Conservation (phyloP, 1,284 basidiomycete genomes). For the Butyriboletus appendiculatus region DNA sequence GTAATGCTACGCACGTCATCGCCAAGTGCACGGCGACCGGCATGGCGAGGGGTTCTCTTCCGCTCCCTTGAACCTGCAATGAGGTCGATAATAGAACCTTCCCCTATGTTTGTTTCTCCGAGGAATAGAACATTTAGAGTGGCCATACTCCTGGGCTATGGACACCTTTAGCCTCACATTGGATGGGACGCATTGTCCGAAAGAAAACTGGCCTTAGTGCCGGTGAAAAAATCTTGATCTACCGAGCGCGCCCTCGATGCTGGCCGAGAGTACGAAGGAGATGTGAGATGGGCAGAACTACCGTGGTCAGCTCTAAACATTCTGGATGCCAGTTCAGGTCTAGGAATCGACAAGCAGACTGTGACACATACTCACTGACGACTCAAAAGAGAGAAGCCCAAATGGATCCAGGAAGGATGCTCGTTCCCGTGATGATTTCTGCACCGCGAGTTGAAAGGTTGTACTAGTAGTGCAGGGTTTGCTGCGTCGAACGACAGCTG, state of each 20-base stretch:
- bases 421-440: not conserved
- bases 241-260: constrained; percentile 15
- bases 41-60: not conserved
- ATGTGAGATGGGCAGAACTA: constrained; percentile 5
- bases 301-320: constrained; percentile 20
- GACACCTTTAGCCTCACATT: constrained; percentile 7
- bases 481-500: not conserved
- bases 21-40: not conserved
- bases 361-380: constrained; percentile 14
- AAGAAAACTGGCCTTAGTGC: constrained; percentile 12
- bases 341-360: not conserved
- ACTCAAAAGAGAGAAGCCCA: not conserved
- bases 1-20: constrained; percentile 10
- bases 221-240: not conserved
- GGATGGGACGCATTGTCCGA: not conserved
- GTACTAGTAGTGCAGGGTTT: not conserved
- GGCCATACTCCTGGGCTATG: constrained; percentile 9
- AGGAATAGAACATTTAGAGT: constrained; percentile 23
- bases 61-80: constrained; percentile 8
- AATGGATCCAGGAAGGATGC: not conserved
- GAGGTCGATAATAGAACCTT: constrained; percentile 24
- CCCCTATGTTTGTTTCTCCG: constrained; percentile 23
- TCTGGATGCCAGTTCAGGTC: constrained; percentile 8
- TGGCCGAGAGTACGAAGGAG: constrained; percentile 10
- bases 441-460: not conserved